Base-by-base conservation (phyloP, 2,329 filamentous ascomycete genomes). In the Arthrobotrys entomopaga region DNA sequence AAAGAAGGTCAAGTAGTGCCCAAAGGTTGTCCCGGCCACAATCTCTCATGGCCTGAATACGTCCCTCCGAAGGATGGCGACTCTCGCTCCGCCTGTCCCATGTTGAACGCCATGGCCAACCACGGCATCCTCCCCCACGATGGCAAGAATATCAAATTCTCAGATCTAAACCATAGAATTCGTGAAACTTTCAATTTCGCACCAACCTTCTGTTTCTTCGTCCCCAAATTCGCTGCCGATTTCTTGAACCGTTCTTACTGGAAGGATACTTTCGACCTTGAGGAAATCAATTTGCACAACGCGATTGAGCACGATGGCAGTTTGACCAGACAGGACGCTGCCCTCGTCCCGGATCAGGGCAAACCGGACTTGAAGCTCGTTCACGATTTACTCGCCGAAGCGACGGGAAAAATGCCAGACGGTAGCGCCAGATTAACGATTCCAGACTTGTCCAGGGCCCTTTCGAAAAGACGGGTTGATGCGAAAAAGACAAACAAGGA, bases 51-150 rank as follows among this genome's bases (percentile, higher is more conserved):
- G 81, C 81, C 81, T 15, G 78, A 80, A 48, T 83, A 82, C 59
- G 76, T 80, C 13, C 77, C 82, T 53, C 82, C 82, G 1, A 77
- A 77, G 64, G 79, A 81, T 19, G 78, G 79, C 54, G 81, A 82
- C 69, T 81, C 80, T 79, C 54, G 71, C 13, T 75, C 71, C 19
- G 71, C 84, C 22, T 86, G 84, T 67, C 84, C 85, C 0, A 84
- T 85, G 82, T 79, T 86, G 65, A 86, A 86, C 77, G 82, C 84
- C 0, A 79, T 86, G n/a, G 82, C 84, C 3, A 86, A 86, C 77
- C 83, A 86, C 71, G 82, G 82, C 13, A 84, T 83, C 65, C 81
- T 86, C 0, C 84, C 83, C 2, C 84, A 81, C 56, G 78, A 84
- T 61, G 84, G 84, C 43, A 80, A 79, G 50, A 80, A 83, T 76